These are phyloP conservation scores for Gamarada debralockiae DNA, from an alignment of 495 filamentous ascomycete genomes.

Conservation along the genomic window DNA sequence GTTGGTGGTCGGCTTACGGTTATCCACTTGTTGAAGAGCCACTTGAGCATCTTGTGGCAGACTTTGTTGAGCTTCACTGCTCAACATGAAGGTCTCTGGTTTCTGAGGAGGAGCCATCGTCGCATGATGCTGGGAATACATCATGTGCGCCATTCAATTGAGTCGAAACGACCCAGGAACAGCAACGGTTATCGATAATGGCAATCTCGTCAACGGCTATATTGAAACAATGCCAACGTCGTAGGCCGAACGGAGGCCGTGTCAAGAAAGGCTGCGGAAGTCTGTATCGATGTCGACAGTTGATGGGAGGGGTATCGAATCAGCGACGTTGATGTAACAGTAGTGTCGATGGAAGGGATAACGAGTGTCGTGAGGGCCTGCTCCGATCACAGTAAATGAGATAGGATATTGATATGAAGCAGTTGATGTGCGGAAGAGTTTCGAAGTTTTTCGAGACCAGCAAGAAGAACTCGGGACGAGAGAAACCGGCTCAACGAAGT, in stretches of 20 bases:
- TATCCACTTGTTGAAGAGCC: conserved; percentile 96
- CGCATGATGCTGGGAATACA: conserved; percentile 48
- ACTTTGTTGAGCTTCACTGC: conserved; percentile 90
- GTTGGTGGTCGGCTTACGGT: conserved; percentile 62
- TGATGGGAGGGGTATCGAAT: conserved; percentile 11
- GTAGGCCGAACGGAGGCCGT: conserved; percentile 10
- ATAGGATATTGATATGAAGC: conserved; percentile 20
- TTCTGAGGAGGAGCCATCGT: conserved; percentile 63
- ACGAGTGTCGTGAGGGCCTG: conserved; percentile 28
- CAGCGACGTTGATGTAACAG: conserved; percentile 25
- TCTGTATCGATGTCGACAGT: conserved; percentile 1
- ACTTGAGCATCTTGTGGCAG: conserved; percentile 96
- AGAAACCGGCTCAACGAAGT: conserved; percentile 20
- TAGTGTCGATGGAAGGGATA: conserved; percentile 13
- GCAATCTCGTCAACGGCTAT: conserved; percentile 1
- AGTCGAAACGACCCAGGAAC: conserved; percentile 24
- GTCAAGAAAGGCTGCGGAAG: neutral
- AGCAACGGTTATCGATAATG: conserved; percentile 10
- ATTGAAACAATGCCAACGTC: conserved; percentile 15
- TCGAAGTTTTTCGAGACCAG: conserved; percentile 28
- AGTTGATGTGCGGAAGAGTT: conserved; percentile 24
- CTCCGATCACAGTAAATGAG: conserved; percentile 25
- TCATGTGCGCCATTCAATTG: conserved; percentile 33
- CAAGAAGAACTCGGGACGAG: conserved; percentile 16
- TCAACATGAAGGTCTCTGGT: conserved; percentile 98